These are phyloP conservation scores for Amaranthus cruentus DNA, from an alignment of 148 eudicot genomes.

Conservation along the genomic window DNA sequence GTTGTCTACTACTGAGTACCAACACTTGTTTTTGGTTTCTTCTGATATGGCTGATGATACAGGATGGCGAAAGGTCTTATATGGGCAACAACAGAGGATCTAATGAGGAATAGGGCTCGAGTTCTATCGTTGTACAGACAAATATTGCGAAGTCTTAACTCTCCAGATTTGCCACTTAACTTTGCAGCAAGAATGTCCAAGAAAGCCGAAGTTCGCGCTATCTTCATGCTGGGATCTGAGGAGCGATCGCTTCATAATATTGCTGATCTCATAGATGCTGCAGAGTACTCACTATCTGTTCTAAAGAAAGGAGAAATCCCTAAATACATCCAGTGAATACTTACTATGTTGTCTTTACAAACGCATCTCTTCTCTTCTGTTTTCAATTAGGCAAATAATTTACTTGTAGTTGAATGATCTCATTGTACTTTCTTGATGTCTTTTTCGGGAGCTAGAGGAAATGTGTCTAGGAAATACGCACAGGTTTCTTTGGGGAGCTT, in stretches of 20 bases:
- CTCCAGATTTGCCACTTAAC: conserved; percentile 55
- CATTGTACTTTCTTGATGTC: too few relatives aligned
- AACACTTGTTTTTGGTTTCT: background rate
- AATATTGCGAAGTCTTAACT: conserved; percentile 54
- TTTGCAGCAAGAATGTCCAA: conserved; percentile 59
- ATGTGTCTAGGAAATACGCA: too few relatives aligned
- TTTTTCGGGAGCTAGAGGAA: too few relatives aligned
- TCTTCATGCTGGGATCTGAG: conserved; percentile 64
- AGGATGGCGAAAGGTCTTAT: conserved; percentile 63
- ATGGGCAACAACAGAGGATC: conserved; percentile 73
- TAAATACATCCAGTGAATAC: conserved; percentile 41
- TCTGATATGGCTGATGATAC: conserved; percentile 9
- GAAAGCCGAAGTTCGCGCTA: conserved; percentile 71
- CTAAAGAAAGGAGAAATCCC: conserved; percentile 77
- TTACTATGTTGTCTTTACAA: background rate
- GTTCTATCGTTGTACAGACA: conserved; percentile 62
- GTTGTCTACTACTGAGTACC: too few relatives aligned
- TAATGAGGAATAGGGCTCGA: conserved; percentile 49
- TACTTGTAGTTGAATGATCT: too few relatives aligned
- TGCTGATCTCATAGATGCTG: conserved; percentile 60
- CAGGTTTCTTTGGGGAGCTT: too few relatives aligned
- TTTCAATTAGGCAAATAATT: too few relatives aligned
- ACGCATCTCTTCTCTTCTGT: background rate
- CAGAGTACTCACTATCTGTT: conserved; percentile 59
- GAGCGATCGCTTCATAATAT: conserved; percentile 65